Percentiles rank a stretch among this genome's conserved stretches.
Conservation (phyloP, 23 red algal species). For the Gracilaria vermiculophylla region DNA sequence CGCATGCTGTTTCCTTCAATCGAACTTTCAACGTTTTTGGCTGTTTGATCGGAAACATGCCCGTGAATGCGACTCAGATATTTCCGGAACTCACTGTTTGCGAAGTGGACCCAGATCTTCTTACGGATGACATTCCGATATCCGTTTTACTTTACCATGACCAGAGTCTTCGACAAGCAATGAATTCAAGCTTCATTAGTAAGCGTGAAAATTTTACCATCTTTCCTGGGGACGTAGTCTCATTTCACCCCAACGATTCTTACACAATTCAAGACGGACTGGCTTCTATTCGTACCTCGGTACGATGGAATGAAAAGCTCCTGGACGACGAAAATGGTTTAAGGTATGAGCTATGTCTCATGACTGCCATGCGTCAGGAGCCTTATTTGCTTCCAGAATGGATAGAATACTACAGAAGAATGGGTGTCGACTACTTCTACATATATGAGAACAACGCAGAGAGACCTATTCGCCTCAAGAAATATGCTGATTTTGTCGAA, state of each 20-base stretch:
- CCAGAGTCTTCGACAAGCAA: not conserved
- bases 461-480: not conserved
- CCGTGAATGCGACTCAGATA: not conserved
- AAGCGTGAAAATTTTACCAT: not conserved
- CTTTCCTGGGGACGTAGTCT: not conserved
- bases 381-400: conserved; percentile 21
- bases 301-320: not conserved
- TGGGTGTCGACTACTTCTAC: conserved; percentile 58
- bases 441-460: conserved; percentile 57
- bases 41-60: conserved; percentile 23
- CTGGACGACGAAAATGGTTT: not conserved
- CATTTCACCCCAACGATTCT: not conserved
- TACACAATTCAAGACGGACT: not conserved
- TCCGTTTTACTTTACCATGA: not conserved
- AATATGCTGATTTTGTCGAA: conserved; percentile 22
- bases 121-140: not conserved
- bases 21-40: conserved; percentile 21
- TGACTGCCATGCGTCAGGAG: conserved; percentile 40
- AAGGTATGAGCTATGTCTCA: conserved; percentile 38
- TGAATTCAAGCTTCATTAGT: not conserved
- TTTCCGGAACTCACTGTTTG: conserved; percentile 23
- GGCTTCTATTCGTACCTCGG: not conserved
- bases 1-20: not conserved
- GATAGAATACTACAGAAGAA: conserved; percentile 43
- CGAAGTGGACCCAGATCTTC: not conserved